These are phyloP conservation scores for Backusella macrospora DNA, from an alignment of 192 early-diverging fungal genomes.

Conservation along the genomic window DNA sequence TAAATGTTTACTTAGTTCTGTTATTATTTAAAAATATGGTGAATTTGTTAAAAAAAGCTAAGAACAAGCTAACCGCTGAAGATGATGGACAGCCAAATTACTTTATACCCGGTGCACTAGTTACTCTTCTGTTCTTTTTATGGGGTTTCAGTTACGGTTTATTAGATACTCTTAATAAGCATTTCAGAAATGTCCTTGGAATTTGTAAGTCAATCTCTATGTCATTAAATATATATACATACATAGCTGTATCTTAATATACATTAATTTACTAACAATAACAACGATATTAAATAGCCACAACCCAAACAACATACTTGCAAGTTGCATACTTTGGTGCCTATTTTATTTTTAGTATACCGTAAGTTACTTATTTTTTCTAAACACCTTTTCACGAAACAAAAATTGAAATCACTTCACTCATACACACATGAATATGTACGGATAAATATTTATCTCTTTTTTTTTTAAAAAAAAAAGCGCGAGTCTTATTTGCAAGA, in stretches of 20 bases:
- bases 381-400: not conserved
- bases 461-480: slow-evolving; percentile 10
- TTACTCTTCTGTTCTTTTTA: slow-evolving; percentile 41
- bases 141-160: slow-evolving; percentile 45
- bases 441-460: not conserved
- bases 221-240: not conserved
- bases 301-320: slow-evolving; percentile 37
- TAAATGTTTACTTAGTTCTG: not conserved
- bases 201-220: slow-evolving; percentile 26
- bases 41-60: slow-evolving; percentile 1
- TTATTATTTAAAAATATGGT: not conserved
- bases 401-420: too few relatives aligned
- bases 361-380: slow-evolving; percentile 26
- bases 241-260: not conserved
- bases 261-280: not conserved
- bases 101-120: slow-evolving; percentile 31
- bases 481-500: slow-evolving; percentile 31
- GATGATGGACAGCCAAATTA: slow-evolving; percentile 20
- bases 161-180: slow-evolving; percentile 41
- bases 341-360: slow-evolving; percentile 36
- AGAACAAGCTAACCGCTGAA: not conserved
- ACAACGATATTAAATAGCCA: slow-evolving; percentile 1
- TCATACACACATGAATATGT: too few relatives aligned
- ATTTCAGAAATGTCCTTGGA: slow-evolving; percentile 38
- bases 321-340: slow-evolving; percentile 46